Conservation (phyloP, 148 eudicot species). For the Linanthus parryae region DNA sequence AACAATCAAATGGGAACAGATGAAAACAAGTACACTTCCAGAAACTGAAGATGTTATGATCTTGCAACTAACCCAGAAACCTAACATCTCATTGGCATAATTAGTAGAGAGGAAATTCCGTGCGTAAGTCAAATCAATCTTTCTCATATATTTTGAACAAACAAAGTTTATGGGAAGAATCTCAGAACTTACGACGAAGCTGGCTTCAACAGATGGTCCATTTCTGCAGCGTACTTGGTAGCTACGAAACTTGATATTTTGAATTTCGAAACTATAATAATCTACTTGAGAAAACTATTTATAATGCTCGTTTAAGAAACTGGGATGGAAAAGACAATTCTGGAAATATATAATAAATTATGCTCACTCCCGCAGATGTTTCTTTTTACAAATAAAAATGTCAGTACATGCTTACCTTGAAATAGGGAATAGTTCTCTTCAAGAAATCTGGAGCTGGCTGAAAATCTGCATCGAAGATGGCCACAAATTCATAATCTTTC, state of each 20-base stretch:
- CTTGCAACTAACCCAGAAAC: not conserved
- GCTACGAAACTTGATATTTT: slow-evolving; percentile 2
- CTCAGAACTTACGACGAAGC: too few species aligned
- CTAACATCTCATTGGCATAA: too few species aligned
- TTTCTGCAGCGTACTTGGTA: not conserved
- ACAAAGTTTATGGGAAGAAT: not conserved
- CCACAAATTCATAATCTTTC: slow-evolving; percentile 89
- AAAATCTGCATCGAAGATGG: slow-evolving; percentile 96
- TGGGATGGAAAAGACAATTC: not conserved
- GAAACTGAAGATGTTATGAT: not conserved
- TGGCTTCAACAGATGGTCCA: too few species aligned
- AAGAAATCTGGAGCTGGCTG: slow-evolving; percentile 91
- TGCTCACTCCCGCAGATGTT: not conserved
- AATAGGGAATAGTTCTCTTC: slow-evolving; percentile 79
- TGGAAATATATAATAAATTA: not conserved
- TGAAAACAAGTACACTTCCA: not conserved
- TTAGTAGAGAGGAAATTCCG: too few species aligned
- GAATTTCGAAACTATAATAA: not conserved
- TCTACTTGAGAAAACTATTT: not conserved
- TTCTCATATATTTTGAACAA: not conserved
- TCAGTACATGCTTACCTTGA: slow-evolving; percentile 92
- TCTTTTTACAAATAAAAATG: not conserved
- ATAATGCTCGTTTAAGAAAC: not conserved
- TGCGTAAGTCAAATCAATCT: not conserved
- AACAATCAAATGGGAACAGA: slow-evolving; percentile 3